A percentile compares a stretch with the other conserved stretches of the same genome.
phyloP scores from a whole-genome alignment of 2,329 filamentous ascomycete species.

The Cladophialophora immunda region DNA sequence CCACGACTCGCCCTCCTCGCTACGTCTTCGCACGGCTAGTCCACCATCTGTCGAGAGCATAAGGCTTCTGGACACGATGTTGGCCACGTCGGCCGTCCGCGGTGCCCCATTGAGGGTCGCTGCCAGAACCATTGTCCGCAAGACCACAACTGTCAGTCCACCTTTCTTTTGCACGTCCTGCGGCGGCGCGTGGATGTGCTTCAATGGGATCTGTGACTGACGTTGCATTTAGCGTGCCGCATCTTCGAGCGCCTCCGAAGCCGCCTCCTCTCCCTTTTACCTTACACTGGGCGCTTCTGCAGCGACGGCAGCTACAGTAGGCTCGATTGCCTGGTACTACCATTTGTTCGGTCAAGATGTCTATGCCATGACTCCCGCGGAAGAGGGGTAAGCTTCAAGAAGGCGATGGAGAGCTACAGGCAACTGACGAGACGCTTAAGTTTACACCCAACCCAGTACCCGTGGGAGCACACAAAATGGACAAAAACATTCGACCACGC shows the following conservation, averaged over 20 bases:
- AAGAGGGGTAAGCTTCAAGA: slow-evolving; percentile 84
- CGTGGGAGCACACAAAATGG: slow-evolving; percentile 93
- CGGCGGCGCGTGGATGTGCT: slow-evolving; percentile 42
- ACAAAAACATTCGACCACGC: slow-evolving; percentile 97
- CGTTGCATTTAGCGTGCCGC: slow-evolving; percentile 59
- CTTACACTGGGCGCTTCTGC: slow-evolving; percentile 86
- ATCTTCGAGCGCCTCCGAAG: slow-evolving; percentile 74
- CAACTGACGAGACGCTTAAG: slow-evolving; percentile 60
- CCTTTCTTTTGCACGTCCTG: slow-evolving; percentile 48
- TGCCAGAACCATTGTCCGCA: slow-evolving; percentile 76
- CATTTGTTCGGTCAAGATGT: slow-evolving; percentile 91
- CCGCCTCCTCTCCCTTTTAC: slow-evolving; percentile 77
- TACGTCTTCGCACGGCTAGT: slow-evolving; percentile 26
- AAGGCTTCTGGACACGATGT: slow-evolving; percentile 69
- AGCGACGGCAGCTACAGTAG: slow-evolving; percentile 85
- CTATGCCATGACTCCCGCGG: slow-evolving; percentile 88
- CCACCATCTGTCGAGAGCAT: slow-evolving; percentile 35
- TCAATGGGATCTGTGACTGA: slow-evolving; percentile 43
- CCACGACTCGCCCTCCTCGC: slow-evolving; percentile 26
- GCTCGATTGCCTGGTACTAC: slow-evolving; percentile 96
- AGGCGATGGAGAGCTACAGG: slow-evolving; percentile 39
- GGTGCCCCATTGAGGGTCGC: slow-evolving; percentile 84
- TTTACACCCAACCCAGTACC: slow-evolving; percentile 89
- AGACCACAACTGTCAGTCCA: slow-evolving; percentile 77
- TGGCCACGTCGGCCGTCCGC: slow-evolving; percentile 91